Percentiles rank a stretch among this genome's conserved stretches.
phyloP scores from a whole-genome alignment of 1,284 basidiomycete genomes.

The Ceratobasidium sp. region DNA sequence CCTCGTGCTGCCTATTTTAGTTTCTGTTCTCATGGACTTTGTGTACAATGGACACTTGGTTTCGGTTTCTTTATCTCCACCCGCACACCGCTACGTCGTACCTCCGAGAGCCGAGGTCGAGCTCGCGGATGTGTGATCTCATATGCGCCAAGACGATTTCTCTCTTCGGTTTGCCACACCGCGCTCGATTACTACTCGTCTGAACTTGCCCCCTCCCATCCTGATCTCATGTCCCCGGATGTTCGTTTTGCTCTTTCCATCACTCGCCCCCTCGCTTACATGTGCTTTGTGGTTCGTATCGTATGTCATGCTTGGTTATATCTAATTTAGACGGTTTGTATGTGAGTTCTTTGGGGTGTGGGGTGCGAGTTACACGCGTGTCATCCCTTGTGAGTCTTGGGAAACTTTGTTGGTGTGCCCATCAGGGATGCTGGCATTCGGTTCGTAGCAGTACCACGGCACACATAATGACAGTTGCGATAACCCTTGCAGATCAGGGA shows the following conservation, averaged over 20 bases:
- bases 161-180: background rate
- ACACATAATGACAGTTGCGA: background rate
- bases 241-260: conserved; percentile 17
- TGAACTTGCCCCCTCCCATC: background rate
- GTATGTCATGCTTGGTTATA: conserved; percentile 11
- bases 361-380: background rate
- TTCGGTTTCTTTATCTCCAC: background rate
- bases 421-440: too few species aligned
- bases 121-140: too few species aligned
- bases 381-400: too few species aligned
- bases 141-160: too few species aligned
- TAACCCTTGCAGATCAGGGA: background rate
- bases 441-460: background rate
- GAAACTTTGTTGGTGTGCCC: too few species aligned
- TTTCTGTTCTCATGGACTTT: conserved; percentile 14
- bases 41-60: background rate
- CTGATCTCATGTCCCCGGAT: conserved; percentile 7
- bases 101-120: too few species aligned
- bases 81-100: background rate
- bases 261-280: background rate
- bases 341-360: background rate
- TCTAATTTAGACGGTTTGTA: conserved; percentile 16
- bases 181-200: background rate
- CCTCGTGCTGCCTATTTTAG: background rate
- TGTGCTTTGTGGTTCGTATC: background rate